phyloP scores from a whole-genome alignment of 164 flowering plant genomes.

The Aristolochia fimbriata region DNA sequence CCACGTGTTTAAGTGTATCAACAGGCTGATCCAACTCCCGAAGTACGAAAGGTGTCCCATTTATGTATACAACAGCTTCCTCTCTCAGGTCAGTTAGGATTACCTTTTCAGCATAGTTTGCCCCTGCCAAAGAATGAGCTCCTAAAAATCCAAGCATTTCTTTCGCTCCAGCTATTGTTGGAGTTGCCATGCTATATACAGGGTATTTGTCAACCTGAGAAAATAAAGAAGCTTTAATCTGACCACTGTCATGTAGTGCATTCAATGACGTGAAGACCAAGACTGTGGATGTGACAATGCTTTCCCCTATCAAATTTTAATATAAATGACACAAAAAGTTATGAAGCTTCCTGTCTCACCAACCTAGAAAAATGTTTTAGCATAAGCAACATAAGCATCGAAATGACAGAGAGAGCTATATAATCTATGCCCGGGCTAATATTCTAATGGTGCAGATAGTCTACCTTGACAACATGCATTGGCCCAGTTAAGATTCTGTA shows the following conservation, averaged over 20 bases:
- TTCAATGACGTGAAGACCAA: too few relatives aligned
- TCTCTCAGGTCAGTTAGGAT: constrained; percentile 80
- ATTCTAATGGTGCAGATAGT: background rate
- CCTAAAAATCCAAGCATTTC: constrained; percentile 71
- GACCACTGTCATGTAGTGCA: too few relatives aligned
- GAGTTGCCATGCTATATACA: constrained; percentile 96
- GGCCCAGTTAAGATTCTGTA: background rate
- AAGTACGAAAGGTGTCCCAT: constrained; percentile 85
- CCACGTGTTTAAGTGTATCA: constrained; percentile 91
- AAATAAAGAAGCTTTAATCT: background rate
- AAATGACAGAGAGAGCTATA: too few relatives aligned
- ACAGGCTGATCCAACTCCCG: constrained; percentile 90
- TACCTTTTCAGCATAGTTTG: constrained; percentile 34
- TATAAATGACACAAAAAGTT: too few relatives aligned
- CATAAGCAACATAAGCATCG: too few relatives aligned
- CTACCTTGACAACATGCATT: constrained; percentile 70
- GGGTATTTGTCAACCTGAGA: constrained; percentile 80
- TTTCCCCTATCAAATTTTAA: too few relatives aligned
- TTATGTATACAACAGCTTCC: constrained; percentile 92
- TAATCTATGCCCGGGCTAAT: background rate
- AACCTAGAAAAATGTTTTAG: too few relatives aligned
- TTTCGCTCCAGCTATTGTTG: constrained; percentile 80
- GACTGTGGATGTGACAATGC: too few relatives aligned
- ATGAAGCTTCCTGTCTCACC: too few relatives aligned
- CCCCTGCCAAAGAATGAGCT: constrained; percentile 37